Evolutionary conservation across 1,139 yeast species (phyloP), one percentile per base, ranked within the genome.

Genomic region (Sporopachydermia cereana): DNA sequence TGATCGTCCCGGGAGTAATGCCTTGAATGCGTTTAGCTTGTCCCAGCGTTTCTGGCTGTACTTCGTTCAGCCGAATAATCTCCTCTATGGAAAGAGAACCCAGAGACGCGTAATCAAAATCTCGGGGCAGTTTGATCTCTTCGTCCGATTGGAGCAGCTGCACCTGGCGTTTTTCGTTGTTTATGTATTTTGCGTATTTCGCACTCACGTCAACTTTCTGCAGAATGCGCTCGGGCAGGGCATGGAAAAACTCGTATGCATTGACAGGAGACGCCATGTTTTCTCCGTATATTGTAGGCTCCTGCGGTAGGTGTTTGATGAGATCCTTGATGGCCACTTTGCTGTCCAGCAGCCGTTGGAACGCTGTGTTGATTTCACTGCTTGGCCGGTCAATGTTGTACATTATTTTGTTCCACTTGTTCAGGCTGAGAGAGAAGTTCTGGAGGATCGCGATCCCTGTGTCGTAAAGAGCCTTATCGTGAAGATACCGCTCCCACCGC

Each of bases 1-100:
- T 81, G 2, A 81, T 66, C 0, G 89, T 82, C 1, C 88, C 85
- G 0, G 97, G 96, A 0, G 97, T 91, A 1, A 91, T 80, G 0
- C 98, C 97, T 57, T 91, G 95, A 17, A 89, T 83, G 53, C 97
- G 71, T 57, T 95, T 72, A 0, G 97, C 97, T 59, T 91, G 97
- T 0, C 97, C 97, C 44, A 91, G 76, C 0, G 96, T 91, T 47
- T 76, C 76, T 0, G 98, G 98, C 51, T 85, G 83, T 14, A 86
- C 76, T 3, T 74, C 71, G 55, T 86, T 84, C 47, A 91, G 68
- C 21, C 84, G 64, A 30, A 69, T 69, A 46, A 85, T 76, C 21
- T 80, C 93, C 57, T 91, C 98, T 36, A 75, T 71, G 0, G 95
- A 84, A 18, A 91, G 54, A 0, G 74, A 69, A 25, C 56, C 57